A percentile compares a stretch with the other conserved stretches of the same genome.
Conservation (phyloP, 352 stramenopile genomes). For the Pythium chondricola region DNA sequence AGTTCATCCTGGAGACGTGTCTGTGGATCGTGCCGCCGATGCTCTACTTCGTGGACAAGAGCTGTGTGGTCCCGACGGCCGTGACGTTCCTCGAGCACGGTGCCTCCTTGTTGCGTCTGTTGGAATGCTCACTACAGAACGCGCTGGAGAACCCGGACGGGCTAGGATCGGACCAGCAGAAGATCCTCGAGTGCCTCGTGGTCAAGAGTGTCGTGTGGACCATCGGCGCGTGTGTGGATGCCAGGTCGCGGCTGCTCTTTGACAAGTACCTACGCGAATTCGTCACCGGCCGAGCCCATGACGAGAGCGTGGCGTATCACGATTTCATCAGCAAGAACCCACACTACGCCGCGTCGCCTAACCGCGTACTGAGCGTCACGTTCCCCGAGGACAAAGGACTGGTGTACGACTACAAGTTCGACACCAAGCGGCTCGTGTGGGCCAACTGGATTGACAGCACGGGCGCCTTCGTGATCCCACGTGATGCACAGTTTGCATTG, state of each 20-base stretch:
- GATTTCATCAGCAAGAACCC: slow-evolving; percentile 88
- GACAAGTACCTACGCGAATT: slow-evolving; percentile 81
- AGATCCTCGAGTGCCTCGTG: slow-evolving; percentile 82
- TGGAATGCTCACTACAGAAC: slow-evolving; percentile 65
- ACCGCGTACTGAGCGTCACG: slow-evolving; percentile 22
- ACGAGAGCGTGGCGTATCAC: slow-evolving; percentile 32
- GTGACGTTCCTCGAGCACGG: slow-evolving; percentile 90
- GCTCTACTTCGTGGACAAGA: slow-evolving; percentile 91
- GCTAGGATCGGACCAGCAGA: slow-evolving; percentile 56
- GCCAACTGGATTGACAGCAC: slow-evolving; percentile 62
- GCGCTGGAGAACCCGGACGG: slow-evolving; percentile 35
- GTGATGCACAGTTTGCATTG: slow-evolving; percentile 74
- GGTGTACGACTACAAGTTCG: slow-evolving; percentile 91
- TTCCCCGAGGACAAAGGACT: slow-evolving; percentile 54
- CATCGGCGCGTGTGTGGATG: slow-evolving; percentile 89
- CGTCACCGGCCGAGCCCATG: slow-evolving; percentile 34
- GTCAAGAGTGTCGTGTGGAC: slow-evolving; percentile 88
- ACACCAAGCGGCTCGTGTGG: slow-evolving; percentile 82
- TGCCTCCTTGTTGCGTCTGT: slow-evolving; percentile 72
- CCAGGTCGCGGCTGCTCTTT: slow-evolving; percentile 75
- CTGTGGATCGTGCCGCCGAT: slow-evolving; percentile 88
- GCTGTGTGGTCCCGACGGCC: slow-evolving; percentile 71
- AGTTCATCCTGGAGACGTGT: slow-evolving; percentile 74
- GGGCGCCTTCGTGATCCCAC: slow-evolving; percentile 50
- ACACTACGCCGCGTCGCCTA: slow-evolving; percentile 39